These are phyloP conservation scores for Flaveria linearis DNA, from an alignment of 129 eudicot species.

Conservation along the genomic window DNA sequence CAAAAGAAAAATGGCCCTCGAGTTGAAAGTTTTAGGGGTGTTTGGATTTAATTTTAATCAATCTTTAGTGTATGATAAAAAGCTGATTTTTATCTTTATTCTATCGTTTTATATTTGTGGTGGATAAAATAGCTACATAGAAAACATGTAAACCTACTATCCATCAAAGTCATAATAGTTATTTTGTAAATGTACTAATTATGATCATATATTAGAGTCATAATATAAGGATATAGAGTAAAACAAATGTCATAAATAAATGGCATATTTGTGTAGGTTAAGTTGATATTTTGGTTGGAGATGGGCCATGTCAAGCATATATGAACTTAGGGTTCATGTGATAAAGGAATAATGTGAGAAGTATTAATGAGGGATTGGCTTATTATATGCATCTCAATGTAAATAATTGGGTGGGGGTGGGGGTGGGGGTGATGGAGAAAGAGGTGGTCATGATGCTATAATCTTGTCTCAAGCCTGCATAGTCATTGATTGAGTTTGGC, in stretches of 20 bases:
- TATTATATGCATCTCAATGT: conserved; percentile 29
- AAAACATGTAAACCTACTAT: too few species aligned
- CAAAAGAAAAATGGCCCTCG: too few species aligned
- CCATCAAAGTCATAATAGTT: not conserved
- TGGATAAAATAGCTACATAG: too few species aligned
- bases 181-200: not conserved
- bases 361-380: conserved; percentile 36
- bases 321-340: conserved; percentile 20
- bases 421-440: not conserved
- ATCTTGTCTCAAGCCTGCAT: conserved; percentile 42
- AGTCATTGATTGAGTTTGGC: conserved; percentile 38
- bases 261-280: conserved; percentile 9
- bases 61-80: too few species aligned
- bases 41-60: too few species aligned
- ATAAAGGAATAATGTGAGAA: conserved; percentile 31
- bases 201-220: not conserved
- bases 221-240: not conserved
- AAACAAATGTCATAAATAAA: conserved; percentile 14
- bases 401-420: conserved; percentile 15
- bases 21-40: too few species aligned
- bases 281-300: conserved; percentile 28
- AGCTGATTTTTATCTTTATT: too few species aligned
- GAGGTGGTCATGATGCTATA: conserved; percentile 20
- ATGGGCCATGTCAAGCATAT: conserved; percentile 14
- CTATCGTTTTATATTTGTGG: too few species aligned